A percentile compares a stretch with the other conserved stretches of the same genome.
phyloP scores from a whole-genome alignment of 2,329 filamentous ascomycete species.

The Stagonosporopsis vannaccii region DNA sequence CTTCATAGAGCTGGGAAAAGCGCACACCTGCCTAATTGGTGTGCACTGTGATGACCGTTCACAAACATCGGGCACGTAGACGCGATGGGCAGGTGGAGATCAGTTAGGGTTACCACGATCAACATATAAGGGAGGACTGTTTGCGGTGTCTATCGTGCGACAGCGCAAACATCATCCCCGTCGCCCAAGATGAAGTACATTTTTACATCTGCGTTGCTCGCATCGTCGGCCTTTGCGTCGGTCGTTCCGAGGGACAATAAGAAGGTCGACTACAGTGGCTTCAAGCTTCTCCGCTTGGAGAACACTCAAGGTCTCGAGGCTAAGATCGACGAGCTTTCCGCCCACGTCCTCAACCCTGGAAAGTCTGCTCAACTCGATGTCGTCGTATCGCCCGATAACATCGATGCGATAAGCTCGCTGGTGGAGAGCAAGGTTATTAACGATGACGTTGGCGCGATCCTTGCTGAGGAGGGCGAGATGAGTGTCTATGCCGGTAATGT shows the following conservation, averaged over 20 bases:
- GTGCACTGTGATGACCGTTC: slow-evolving; percentile 15
- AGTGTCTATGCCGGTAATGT: slow-evolving; percentile 35
- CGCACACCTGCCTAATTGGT: slow-evolving; percentile 36
- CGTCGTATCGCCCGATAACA: slow-evolving; percentile 46
- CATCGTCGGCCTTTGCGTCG: slow-evolving; percentile 31
- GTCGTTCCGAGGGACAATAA: slow-evolving; percentile 36
- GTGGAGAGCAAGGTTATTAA: slow-evolving; percentile 39
- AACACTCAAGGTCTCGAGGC: slow-evolving; percentile 32
- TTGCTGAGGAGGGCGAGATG: slow-evolving; percentile 43
- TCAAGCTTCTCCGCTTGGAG: slow-evolving; percentile 46
- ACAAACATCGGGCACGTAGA: slow-evolving; percentile 17
- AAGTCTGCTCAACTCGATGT: slow-evolving; percentile 40
- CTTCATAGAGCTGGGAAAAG: slow-evolving; percentile 14
- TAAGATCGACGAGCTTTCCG: slow-evolving; percentile 41
- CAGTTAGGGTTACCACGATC: not conserved
- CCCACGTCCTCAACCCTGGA: slow-evolving; percentile 45
- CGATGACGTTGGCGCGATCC: slow-evolving; percentile 45
- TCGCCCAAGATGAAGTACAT: slow-evolving; percentile 39
- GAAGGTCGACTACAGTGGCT: slow-evolving; percentile 48
- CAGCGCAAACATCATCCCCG: slow-evolving; percentile 9
- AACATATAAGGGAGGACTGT: slow-evolving; percentile 24
- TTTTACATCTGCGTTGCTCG: slow-evolving; percentile 36
- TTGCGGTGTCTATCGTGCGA: not conserved
- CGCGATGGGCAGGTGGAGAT: slow-evolving; percentile 32
- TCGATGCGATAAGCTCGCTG: slow-evolving; percentile 39